These are phyloP conservation scores for Pestalotiopsis sp. DNA, from an alignment of 2,329 filamentous ascomycete genomes.

Conservation along the genomic window DNA sequence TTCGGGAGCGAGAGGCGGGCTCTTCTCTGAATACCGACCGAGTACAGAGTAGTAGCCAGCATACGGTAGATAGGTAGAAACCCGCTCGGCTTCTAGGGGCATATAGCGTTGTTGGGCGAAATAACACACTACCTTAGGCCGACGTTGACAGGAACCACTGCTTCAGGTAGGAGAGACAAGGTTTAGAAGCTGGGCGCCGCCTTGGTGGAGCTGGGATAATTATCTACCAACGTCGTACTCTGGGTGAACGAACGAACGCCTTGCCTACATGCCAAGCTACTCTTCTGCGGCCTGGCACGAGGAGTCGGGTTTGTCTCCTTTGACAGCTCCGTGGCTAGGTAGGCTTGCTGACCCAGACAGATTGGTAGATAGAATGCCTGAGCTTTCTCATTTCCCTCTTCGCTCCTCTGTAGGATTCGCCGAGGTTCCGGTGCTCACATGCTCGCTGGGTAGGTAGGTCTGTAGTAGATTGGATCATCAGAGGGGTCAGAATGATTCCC, in stretches of 20 bases:
- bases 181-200: not conserved
- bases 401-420: not conserved
- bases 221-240: not conserved
- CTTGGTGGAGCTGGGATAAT: not conserved
- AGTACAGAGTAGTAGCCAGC: not conserved
- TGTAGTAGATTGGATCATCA: not conserved
- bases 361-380: not conserved
- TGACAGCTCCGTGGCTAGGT: not conserved
- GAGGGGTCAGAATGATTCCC: not conserved
- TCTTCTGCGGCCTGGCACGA: not conserved
- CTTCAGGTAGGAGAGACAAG: slow-evolving; percentile 9
- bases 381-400: not conserved
- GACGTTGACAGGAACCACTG: slow-evolving; percentile 1
- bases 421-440: not conserved
- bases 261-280: not conserved
- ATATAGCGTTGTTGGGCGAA: not conserved
- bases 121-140: not conserved
- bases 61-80: not conserved
- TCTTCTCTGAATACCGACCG: not conserved
- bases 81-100: not conserved
- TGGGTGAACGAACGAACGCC: not conserved
- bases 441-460: not conserved
- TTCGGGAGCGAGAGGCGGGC: not conserved
- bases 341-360: not conserved
- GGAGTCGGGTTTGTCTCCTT: not conserved